Conservation (phyloP, 2,329 filamentous ascomycete genomes). For the Aquanectria penicillioides region DNA sequence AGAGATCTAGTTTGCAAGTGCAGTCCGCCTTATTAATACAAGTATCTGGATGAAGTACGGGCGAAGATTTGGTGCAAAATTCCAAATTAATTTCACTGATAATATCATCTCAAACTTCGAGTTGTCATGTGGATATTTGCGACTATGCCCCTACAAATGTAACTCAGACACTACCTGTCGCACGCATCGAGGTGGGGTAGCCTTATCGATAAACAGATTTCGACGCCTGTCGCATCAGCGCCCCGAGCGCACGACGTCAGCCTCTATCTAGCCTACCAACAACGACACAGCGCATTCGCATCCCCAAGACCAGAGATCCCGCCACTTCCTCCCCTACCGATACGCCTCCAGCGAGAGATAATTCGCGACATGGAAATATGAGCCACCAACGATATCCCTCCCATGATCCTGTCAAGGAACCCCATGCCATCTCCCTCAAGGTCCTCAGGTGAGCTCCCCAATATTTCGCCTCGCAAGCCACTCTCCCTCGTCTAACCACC, state of each 20-base stretch:
- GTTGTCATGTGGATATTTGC: no score
- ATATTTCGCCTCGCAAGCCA: not conserved
- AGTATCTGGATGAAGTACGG: no score
- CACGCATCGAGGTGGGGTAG: not conserved
- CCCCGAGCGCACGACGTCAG: constrained; percentile 17
- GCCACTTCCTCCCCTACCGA: not conserved
- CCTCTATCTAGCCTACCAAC: no score
- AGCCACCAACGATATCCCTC: constrained; percentile 68
- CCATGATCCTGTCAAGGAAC: constrained; percentile 73
- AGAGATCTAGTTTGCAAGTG: no score
- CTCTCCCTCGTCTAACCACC: constrained; percentile 13
- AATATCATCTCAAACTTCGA: no score
- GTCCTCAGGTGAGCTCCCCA: constrained; percentile 67
- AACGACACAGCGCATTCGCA: not conserved
- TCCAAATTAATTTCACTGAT: no score
- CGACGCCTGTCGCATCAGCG: not conserved
- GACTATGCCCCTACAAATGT: no score
- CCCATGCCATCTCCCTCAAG: constrained; percentile 82
- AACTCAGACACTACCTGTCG: no score
- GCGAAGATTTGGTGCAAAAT: no score
- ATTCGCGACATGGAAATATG: constrained; percentile 50
- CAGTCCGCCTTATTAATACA: no score
- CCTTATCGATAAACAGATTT: constrained; percentile 26
- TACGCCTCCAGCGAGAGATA: not conserved
- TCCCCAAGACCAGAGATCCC: not conserved